Evolutionary conservation across 208 protist genomes (phyloP).

Genomic region (Crithidia sp.): DNA sequence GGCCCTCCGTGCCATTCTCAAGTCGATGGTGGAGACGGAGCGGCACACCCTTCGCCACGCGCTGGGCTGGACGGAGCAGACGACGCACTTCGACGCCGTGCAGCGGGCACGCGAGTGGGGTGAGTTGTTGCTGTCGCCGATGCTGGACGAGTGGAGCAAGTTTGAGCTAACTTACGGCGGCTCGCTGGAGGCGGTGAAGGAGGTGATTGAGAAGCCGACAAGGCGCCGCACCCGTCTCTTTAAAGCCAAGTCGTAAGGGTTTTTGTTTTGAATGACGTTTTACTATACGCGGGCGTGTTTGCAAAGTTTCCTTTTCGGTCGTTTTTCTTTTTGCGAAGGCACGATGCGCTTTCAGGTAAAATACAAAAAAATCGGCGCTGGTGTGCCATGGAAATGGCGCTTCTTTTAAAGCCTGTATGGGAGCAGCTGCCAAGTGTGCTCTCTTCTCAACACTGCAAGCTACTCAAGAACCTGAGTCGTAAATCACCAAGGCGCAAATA

Average conservation of each 20-base stretch:
- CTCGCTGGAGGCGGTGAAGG: constrained; percentile 48
- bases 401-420: too few species aligned
- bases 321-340: too few species aligned
- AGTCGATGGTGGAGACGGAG: constrained; percentile 61
- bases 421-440: too few species aligned
- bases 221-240: constrained; percentile 83
- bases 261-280: neutral
- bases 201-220: constrained; percentile 40
- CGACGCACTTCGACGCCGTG: constrained; percentile 59
- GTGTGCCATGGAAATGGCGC: too few species aligned
- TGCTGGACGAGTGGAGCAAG: constrained; percentile 66
- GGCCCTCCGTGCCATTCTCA: constrained; percentile 55
- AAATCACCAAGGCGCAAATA: too few species aligned
- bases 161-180: constrained; percentile 80
- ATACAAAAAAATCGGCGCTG: too few species aligned
- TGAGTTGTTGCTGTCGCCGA: constrained; percentile 66
- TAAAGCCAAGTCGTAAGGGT: constrained; percentile 23
- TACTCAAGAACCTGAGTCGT: too few species aligned
- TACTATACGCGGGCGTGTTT: neutral
- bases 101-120: constrained; percentile 60
- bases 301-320: neutral
- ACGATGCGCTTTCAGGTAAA: too few species aligned
- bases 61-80: constrained; percentile 44
- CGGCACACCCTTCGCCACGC: constrained; percentile 40
- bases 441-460: too few species aligned